phyloP scores from a whole-genome alignment of 2,329 filamentous ascomycete species.

The Aspergillus pseudoviridinutans region DNA sequence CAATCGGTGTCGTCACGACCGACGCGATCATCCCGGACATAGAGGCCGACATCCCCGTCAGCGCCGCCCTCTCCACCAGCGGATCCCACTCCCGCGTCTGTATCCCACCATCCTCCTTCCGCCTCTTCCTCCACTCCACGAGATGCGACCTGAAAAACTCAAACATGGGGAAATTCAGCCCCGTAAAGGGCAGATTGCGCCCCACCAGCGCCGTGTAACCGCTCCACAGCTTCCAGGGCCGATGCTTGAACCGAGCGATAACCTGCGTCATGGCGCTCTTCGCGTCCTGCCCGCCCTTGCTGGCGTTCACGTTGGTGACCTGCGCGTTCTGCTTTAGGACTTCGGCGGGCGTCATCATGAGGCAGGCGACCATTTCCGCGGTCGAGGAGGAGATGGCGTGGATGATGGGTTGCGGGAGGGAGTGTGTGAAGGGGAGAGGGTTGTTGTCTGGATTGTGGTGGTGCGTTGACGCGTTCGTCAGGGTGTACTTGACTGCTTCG shows the following conservation, averaged over 20 bases:
- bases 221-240: slow-evolving; percentile 54
- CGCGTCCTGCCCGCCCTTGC: slow-evolving; percentile 10
- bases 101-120: slow-evolving; percentile 21
- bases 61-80: slow-evolving; percentile 62
- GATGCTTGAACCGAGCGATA: slow-evolving; percentile 53
- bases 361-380: slow-evolving; percentile 79
- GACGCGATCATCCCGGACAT: slow-evolving; percentile 71
- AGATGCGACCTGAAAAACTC: slow-evolving; percentile 63
- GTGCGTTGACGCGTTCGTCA: slow-evolving; percentile 49
- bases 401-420: slow-evolving; percentile 63
- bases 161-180: slow-evolving; percentile 83
- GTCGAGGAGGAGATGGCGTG: slow-evolving; percentile 70
- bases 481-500: slow-evolving; percentile 66
- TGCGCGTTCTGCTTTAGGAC: slow-evolving; percentile 94
- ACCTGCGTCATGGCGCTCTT: slow-evolving; percentile 55
- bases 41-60: slow-evolving; percentile 72
- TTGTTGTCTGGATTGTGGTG: slow-evolving; percentile 6
- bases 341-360: slow-evolving; percentile 83
- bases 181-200: slow-evolving; percentile 81
- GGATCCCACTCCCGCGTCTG: slow-evolving; percentile 16
- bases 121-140: slow-evolving; percentile 39
- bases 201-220: slow-evolving; percentile 80
- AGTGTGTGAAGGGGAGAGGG: slow-evolving; percentile 30
- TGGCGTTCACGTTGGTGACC: slow-evolving; percentile 55
- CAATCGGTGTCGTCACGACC: slow-evolving; percentile 79